A percentile compares a stretch with the other conserved stretches of the same genome.
Conservation (phyloP, 2,329 filamentous ascomycete species). For the Torrubiellomyces zombiae region DNA sequence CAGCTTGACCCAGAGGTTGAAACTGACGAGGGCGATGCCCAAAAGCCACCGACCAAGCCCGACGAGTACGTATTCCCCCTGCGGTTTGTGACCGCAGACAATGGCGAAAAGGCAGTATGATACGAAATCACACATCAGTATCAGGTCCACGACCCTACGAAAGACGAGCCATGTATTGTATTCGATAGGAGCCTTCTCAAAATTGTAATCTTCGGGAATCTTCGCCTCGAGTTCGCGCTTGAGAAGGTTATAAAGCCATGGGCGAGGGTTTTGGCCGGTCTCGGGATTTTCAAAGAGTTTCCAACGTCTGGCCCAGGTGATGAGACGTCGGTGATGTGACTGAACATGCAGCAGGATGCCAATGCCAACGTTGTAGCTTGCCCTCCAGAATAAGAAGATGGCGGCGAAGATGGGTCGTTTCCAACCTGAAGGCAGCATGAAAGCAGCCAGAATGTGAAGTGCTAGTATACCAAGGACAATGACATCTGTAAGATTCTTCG, state of each 20-base stretch:
- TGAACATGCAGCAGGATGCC: constrained; percentile 78
- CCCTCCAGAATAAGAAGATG: constrained; percentile 83
- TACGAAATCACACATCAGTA: constrained; percentile 96
- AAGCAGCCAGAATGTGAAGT: constrained; percentile 57
- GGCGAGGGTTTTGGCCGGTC: constrained; percentile 67
- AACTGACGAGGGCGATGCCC: constrained; percentile 65
- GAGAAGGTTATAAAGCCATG: constrained; percentile 66
- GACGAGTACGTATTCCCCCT: constrained; percentile 52
- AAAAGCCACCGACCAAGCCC: constrained; percentile 60
- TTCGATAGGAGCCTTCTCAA: constrained; percentile 84
- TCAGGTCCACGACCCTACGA: constrained; percentile 85
- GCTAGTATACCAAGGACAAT: constrained; percentile 65
- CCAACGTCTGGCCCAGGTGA: constrained; percentile 74
- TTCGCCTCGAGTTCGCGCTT: constrained; percentile 89
- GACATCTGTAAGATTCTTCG: constrained; percentile 83
- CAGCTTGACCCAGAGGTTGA: constrained; percentile 97
- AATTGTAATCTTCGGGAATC: constrained; percentile 83
- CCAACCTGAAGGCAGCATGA: constrained; percentile 49
- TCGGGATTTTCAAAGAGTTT: constrained; percentile 73
- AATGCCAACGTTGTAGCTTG: constrained; percentile 86
- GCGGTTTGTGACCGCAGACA: constrained; percentile 63
- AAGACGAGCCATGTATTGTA: constrained; percentile 99
- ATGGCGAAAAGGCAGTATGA: constrained; percentile 94
- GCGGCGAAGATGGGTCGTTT: constrained; percentile 65
- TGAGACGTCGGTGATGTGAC: constrained; percentile 72